Base-by-base conservation (phyloP, 2,329 filamentous ascomycete species). In the Fusarium siculi region DNA sequence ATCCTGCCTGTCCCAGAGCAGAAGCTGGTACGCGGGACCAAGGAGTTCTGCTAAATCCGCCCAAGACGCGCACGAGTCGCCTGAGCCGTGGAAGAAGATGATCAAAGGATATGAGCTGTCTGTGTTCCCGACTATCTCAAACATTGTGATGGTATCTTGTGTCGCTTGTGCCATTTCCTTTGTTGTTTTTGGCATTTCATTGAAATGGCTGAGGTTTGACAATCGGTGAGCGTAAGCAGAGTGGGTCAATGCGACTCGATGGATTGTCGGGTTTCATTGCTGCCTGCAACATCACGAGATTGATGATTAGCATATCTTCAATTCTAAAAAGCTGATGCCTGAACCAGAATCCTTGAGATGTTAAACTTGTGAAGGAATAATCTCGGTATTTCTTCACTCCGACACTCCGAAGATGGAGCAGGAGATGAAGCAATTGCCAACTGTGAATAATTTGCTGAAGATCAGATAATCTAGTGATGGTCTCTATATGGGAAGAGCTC, bases 61-160 rank as follows among this genome's bases (percentile, higher is more conserved):
- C 74, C 74, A 76, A 2, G 74, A 76, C 3, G 59, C 21, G 9
- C 74, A 76, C 2, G 74, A 76, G 42, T 65, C 68, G 7, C 69
- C 74, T 8, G 74, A 76, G 21, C 74, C 74, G 7, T 76, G 74
- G 34, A 76, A 76, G 19, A 63, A 76, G 10, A 76, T 63, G 19
- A 76, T 43, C 40, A 66, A 42, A n/a, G 74, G 74, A 21, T 53
- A 42, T 1, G 42, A 16, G n/a, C 23, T 54, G 16, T 21, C 19
- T 3, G 25, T 2, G 2, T 46, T 34, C 3, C 73, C 72, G 4
- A 62, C 23, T 15, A 53, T 6, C 8, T 32, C 63, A 19, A 50
- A 39, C 9, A 21, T 36, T 5, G 28, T 34, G 7, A 36, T n/a
- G 19, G 6, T 19, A n/a, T 16, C 16, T 50, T 28, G 19, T 10